Evolutionary conservation across 176 grass and related monocot genomes (phyloP).

Genomic region (Rhynchospora pubera): DNA sequence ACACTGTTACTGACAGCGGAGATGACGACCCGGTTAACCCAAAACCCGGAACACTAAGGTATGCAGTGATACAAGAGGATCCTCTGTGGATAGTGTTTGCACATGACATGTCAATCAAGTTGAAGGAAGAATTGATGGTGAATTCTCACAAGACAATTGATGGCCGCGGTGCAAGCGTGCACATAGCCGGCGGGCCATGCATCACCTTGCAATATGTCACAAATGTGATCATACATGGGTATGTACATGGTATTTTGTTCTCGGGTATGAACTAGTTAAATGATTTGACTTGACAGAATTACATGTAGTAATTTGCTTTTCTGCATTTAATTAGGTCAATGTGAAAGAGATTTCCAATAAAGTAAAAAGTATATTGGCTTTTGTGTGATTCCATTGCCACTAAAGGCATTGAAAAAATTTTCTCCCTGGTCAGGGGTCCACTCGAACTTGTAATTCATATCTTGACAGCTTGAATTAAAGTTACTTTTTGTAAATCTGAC

Average conservation of each 20-base stretch:
- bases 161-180: conserved; percentile 9
- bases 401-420: not conserved
- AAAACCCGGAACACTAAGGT: conserved; percentile 16
- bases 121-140: conserved; percentile 22
- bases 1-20: conserved; percentile 12
- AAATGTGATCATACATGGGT: conserved; percentile 28
- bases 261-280: not conserved
- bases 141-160: conserved; percentile 24
- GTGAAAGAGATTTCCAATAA: conserved; percentile 7
- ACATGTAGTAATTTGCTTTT: not conserved
- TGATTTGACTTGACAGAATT: not conserved
- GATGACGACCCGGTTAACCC: conserved; percentile 9
- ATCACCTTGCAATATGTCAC: conserved; percentile 27
- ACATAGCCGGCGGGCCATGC: conserved; percentile 16
- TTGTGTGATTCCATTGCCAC: not conserved
- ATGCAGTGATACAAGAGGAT: conserved; percentile 25
- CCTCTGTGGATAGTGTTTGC: conserved; percentile 27
- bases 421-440: not conserved
- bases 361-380: not conserved
- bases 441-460: not conserved
- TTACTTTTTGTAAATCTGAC: not conserved
- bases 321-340: conserved; percentile 3
- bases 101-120: conserved; percentile 13
- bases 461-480: not conserved
- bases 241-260: not conserved